Evolutionary conservation across 331 rosid species (phyloP), one percentile per base, ranked within the genome.

Genomic region (Erythrophleum ivorense): DNA sequence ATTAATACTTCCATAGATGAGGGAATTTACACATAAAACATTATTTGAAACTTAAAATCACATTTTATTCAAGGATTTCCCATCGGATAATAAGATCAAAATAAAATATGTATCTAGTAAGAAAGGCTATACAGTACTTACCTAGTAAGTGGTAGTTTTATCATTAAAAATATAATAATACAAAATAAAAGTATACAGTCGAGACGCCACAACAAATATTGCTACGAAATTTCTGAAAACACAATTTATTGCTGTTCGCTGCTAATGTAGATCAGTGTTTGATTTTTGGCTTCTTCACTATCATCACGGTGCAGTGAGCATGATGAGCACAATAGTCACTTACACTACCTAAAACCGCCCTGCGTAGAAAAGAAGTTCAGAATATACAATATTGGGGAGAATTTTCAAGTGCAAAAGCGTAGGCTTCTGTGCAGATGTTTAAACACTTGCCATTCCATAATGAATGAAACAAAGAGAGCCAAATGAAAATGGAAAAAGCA

Each of bases 291-390:
- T 24, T 84, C 84, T 86, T 84, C 82, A 88, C 90, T 36, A 88
- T 84, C 91, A 88, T 84, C 73, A 88, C 86, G 10, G 82, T 62
- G 84, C 92, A 84, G 73, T 80, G 87, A 33, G 87, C 87, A 38
- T 86, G 90, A 84, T 86, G 89, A 33, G 82, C 80, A 77, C 89
- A 84, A 21, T 76, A 84, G 71, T 88, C 91, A 71, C 91, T 86
- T 4, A 86, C 87, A 54, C 91, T 88, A 6, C 91, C 91, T 55
- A 88, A 38, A 53, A 88, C 80, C 60, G 83, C 96, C 92, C 96
- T 89, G 96, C 88, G 81, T 24, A 48, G 33, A 43, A 14, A 66
- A 48, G 9, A 5, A 31, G 45, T 31, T 82, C 77, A 71, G 46
- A 53, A 4, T n/a, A 70, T 50, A 49, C 43, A n/a, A 33, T 15